Percentiles rank a stretch among this genome's conserved stretches.
Evolutionary conservation across 352 stramenopile species (phyloP).

Genomic region (Phytophthora uliginosa): DNA sequence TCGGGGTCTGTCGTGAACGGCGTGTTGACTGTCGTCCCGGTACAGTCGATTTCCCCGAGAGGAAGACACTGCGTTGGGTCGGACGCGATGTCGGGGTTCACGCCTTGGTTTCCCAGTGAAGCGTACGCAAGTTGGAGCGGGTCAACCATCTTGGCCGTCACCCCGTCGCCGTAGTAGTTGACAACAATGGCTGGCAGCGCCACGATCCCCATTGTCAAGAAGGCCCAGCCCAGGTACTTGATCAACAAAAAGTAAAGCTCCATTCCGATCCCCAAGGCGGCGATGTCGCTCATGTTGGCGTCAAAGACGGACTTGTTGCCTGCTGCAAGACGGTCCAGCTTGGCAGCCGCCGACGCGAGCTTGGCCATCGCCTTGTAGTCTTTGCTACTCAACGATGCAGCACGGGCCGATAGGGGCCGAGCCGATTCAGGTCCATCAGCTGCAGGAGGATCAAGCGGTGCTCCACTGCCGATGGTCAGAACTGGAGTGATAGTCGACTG

Average conservation of each 20-base stretch:
- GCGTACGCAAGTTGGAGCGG: slow-evolving; percentile 76
- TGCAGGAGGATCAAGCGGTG: not conserved
- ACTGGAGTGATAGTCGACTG: not conserved
- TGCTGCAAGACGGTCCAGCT: slow-evolving; percentile 63
- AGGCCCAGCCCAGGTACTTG: slow-evolving; percentile 74
- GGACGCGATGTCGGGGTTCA: slow-evolving; percentile 63
- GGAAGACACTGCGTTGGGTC: slow-evolving; percentile 59
- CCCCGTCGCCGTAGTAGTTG: slow-evolving; percentile 72
- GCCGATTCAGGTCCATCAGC: not conserved
- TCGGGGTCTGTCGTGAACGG: slow-evolving; percentile 69
- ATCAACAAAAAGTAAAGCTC: slow-evolving; percentile 90
- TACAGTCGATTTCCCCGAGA: slow-evolving; percentile 76
- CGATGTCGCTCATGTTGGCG: slow-evolving; percentile 79
- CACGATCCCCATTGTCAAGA: slow-evolving; percentile 79
- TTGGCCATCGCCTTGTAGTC: slow-evolving; percentile 71
- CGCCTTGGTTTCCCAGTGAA: slow-evolving; percentile 84
- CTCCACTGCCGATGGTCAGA: slow-evolving; percentile 14
- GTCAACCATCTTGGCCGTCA: slow-evolving; percentile 76
- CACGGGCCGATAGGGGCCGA: slow-evolving; percentile 12
- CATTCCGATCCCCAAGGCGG: slow-evolving; percentile 81
- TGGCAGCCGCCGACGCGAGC: slow-evolving; percentile 46
- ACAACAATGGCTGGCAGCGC: slow-evolving; percentile 71
- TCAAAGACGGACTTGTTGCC: slow-evolving; percentile 77
- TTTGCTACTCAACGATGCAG: slow-evolving; percentile 48
- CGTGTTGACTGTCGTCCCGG: slow-evolving; percentile 68